These are phyloP conservation scores for Aspergillus ibericus DNA, from an alignment of 2,329 filamentous ascomycete species.

Conservation along the genomic window DNA sequence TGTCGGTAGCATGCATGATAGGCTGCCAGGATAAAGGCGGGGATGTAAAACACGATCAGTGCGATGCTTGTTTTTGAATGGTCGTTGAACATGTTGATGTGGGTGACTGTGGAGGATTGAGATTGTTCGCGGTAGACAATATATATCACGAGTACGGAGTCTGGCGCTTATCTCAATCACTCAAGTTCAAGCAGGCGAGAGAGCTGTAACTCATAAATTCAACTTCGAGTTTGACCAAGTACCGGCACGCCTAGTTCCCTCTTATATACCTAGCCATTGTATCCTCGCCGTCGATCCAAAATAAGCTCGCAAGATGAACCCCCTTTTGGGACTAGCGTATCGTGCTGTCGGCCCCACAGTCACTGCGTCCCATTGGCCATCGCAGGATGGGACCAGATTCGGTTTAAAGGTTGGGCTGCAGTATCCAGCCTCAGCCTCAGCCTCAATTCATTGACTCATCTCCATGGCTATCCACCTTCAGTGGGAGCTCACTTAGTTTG, in stretches of 20 bases:
- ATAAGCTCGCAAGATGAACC: constrained; percentile 1
- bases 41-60: constrained; percentile 23
- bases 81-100: constrained; percentile 16
- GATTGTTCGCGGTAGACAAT: background rate
- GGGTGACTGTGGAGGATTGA: background rate
- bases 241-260: background rate
- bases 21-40: constrained; percentile 13
- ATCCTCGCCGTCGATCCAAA: no score
- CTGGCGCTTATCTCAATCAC: no score
- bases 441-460: background rate
- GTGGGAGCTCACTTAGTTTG: background rate
- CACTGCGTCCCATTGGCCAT: background rate
- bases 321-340: background rate
- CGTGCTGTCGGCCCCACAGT: no score
- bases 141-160: background rate
- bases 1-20: constrained; percentile 18
- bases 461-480: background rate
- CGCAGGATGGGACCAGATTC: background rate
- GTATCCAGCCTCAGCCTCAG: background rate
- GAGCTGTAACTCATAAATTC: no score
- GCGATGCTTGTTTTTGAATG: constrained; percentile 23
- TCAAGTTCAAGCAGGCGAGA: no score
- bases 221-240: no score
- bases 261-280: background rate
- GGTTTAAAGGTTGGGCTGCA: background rate